phyloP scores from a whole-genome alignment of 352 stramenopile species.

The Globisporangium echinulatum region DNA sequence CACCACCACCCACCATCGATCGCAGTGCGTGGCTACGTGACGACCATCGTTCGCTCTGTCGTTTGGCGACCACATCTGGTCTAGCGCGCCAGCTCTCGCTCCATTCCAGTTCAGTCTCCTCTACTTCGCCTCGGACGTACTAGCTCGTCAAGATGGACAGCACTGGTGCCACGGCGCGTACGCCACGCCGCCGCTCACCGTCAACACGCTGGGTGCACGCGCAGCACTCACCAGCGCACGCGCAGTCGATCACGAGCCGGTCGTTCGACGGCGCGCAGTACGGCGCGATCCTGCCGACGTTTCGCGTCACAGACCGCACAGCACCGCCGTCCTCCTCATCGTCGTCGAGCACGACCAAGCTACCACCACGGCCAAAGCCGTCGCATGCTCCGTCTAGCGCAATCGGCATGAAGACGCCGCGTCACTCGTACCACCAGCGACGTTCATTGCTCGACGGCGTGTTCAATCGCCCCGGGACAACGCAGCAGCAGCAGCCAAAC shows the following conservation, averaged over 20 bases:
- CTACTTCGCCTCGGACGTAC: too few species aligned
- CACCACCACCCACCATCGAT: too few species aligned
- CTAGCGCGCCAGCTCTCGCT: too few species aligned
- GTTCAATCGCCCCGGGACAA: conserved; percentile 2
- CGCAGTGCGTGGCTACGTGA: too few species aligned
- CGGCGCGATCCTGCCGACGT: conserved; percentile 12
- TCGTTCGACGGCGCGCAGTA: conserved; percentile 29
- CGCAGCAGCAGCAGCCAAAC: not conserved
- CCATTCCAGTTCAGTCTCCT: too few species aligned
- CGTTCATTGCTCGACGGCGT: conserved; percentile 9
- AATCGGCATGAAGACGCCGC: conserved; percentile 35
- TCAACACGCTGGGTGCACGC: conserved; percentile 12
- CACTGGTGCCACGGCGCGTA: conserved; percentile 69
- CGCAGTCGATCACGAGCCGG: conserved; percentile 18
- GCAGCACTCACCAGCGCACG: conserved; percentile 16
- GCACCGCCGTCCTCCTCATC: not conserved
- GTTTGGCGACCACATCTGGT: too few species aligned
- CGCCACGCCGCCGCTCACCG: conserved; percentile 41
- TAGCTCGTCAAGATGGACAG: conserved; percentile 49
- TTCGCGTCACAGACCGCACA: conserved; percentile 9
- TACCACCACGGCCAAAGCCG: conserved; percentile 9
- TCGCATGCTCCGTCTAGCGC: not conserved
- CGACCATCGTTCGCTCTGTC: too few species aligned
- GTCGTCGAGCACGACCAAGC: conserved; percentile 1
- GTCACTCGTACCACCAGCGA: conserved; percentile 43